Percentiles rank a stretch among this genome's conserved stretches.
These are phyloP conservation scores for Agaricus bisporus DNA, from an alignment of 768 basidiomycete genomes.

Conservation along the genomic window DNA sequence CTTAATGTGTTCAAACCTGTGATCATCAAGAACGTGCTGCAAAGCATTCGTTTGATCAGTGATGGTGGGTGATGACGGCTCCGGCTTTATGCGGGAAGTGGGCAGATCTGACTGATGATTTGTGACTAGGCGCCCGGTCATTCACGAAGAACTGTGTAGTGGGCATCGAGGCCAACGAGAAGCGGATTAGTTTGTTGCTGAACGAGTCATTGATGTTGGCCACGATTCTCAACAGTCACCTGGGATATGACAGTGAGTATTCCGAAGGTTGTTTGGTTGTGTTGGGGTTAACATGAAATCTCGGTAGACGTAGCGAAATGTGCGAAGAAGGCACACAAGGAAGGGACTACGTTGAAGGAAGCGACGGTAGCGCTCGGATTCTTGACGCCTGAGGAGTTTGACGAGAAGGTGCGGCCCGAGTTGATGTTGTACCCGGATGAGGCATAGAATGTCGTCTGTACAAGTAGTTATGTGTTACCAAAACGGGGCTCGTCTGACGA, in stretches of 20 bases:
- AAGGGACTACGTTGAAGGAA: constrained; percentile 94
- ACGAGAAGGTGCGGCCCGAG: constrained; percentile 88
- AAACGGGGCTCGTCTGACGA: background rate
- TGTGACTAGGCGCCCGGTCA: constrained; percentile 64
- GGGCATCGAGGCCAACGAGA: constrained; percentile 95
- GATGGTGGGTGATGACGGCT: constrained; percentile 55
- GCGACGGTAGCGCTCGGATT: constrained; percentile 86
- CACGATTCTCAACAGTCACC: constrained; percentile 90
- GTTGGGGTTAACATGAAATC: constrained; percentile 11
- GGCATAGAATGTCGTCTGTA: constrained; percentile 17
- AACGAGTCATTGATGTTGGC: constrained; percentile 98
- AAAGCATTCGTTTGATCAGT: constrained; percentile 88
- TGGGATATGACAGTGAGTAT: constrained; percentile 92
- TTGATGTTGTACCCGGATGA: constrained; percentile 74
- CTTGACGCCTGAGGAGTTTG: constrained; percentile 87
- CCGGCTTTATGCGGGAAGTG: constrained; percentile 4
- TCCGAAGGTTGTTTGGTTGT: background rate
- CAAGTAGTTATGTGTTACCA: constrained; percentile 10
- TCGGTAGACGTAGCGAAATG: constrained; percentile 88
- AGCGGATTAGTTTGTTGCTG: constrained; percentile 79
- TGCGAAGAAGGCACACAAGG: constrained; percentile 99
- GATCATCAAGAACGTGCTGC: constrained; percentile 95
- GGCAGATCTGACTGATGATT: constrained; percentile 10
- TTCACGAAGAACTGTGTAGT: constrained; percentile 97
- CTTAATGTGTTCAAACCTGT: constrained; percentile 99